Evolutionary conservation across 2,329 filamentous ascomycete genomes (phyloP), one percentile per base, ranked within the genome.

Genomic region (Venturia aucupariae): DNA sequence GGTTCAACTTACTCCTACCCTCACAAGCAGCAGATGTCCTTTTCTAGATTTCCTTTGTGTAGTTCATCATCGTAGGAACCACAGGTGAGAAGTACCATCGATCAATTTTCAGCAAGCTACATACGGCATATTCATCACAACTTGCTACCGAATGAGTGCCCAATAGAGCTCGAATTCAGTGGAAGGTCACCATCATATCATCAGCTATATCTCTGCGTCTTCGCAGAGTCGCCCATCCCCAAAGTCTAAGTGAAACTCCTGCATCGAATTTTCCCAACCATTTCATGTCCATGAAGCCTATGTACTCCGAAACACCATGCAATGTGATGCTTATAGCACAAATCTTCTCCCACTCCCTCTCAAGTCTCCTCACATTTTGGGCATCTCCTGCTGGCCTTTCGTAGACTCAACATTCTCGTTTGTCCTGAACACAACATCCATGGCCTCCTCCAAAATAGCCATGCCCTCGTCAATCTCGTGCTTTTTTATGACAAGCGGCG

Each of bases 391-490:
- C 60, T 62, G 60, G 15, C 60, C 60, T 24, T 62, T 62, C n/a
- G 60, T 51, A 30, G 38, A n/a, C 30, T 62, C 44, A 27, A 46
- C 44, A 51, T 46, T 19, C 60, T 62, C 39, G 7, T 19, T 27
- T 7, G n/a, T 38, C 30, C 59, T 57, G 32, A 63, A 63, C 27
- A 63, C 62, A 6, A 57, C 62, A 42, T 13, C 76, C 77, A 88
- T 83, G 4, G 85, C 82, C 69, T 90, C 82, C 68, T 87, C 88
- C 66, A 97, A 74, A 63, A 96, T 92, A 51, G 79, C 78, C 75
- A 97, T 78, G 0, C 90, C 92, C 68, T 88, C 81, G 69, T 86
- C 80, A 68, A 97, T 94, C 81, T 97, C 90, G 32, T 83, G 84
- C 69, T 90, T 86, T 0, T 85, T 88, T 65, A 99, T 89, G 6